Evolutionary conservation across 139 green algal species (phyloP), one percentile per base, ranked within the genome.

Genomic region (Chlorella sorokiniana): DNA sequence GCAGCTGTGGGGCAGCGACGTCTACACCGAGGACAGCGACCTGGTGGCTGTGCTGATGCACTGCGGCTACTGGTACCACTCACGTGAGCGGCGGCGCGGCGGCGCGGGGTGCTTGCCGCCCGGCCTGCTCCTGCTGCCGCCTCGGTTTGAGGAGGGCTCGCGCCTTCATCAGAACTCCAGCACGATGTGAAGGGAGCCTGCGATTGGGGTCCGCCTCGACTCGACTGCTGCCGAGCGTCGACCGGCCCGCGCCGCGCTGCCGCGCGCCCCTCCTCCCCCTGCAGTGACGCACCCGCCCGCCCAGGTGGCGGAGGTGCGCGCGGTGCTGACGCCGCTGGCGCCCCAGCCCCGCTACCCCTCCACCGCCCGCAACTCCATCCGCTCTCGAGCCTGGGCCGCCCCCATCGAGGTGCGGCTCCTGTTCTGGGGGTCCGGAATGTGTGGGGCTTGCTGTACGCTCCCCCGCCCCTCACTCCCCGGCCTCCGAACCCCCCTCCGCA

Each of bases 1-100:
- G 3, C 95, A 98, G 88, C 91, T 99, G 37, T 99, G 95, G 96
- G 96, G 96, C 25, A 94, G 92, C 44, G 89, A 92, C 33, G 69
- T 95, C 0, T 99, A 99, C 92, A 99, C 95, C 1, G 79, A 94
- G 20, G 96, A 99, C 87, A 93, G 82, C 2, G 96, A 99, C 87
- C 45, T 99, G 38, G 94, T 99, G 33, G 95, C 95, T 1, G 96
- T 95, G 44, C 89, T 99, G 4, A 96, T 98, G 93, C 96, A 99
- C 89, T 88, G 90, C 82, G 96, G 96, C 35, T 97, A 92, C 86
- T 95, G 91, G 76, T 91, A 91, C 65, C 79, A 86, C 48, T 84
- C 79, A 68, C 33, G 78, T 88, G 64, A 59, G 78, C 42, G n/a
- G 37, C 42, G 27, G 27, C 29, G 10, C 29, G 22, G 25, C 61